Evolutionary conservation across 306 rosid genomes (phyloP), one percentile per base, ranked within the genome.

Genomic region (Benincasa hispida): DNA sequence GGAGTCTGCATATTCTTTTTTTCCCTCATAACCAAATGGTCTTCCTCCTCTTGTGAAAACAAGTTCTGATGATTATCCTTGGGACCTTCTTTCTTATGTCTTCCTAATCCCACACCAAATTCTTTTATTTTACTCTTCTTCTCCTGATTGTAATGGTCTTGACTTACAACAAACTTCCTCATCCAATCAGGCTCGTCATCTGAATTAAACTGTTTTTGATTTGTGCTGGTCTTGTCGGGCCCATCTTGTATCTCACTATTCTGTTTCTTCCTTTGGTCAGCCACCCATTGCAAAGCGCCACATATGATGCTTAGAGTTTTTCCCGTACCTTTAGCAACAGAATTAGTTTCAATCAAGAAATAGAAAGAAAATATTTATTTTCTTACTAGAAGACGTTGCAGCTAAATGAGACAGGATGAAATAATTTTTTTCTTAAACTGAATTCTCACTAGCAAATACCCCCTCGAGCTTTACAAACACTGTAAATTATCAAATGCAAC

Each of bases 181-280:
- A 93, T 84, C 97, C 98, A 91, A 83, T 93, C 97, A 75, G 98
- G 98, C 47, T 91, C 98, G 54, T 88, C 96, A 82, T 91, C 96
- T 10, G 87, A 88, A 72, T 83, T 88, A 63, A 21, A 11, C 18
- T 63, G 76, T 17, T 76, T 86, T 3, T 39, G 72, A 72, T 72
- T 81, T 19, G 58, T 87, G 41, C 25, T 5, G 74, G 72, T 79
- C 30, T 77, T 75, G 70, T 79, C 80, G 68, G 67, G 51, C 9
- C 75, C 84, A 55, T 73, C 80, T 57, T 22, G 65, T 10, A 76
- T 63, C 68, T 84, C 83, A n/a, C 66, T 72, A 32, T 83, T 82
- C 58, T 80, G 79, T 50, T 78, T 86, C 55, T 74, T 69, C 83
- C 89, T 87, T 75, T 51, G 84, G 83, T 93, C 96, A 54, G 88